Evolutionary conservation across 2,329 filamentous ascomycete species (phyloP), one percentile per base, ranked within the genome.

Genomic region (Scedosporium apiospermum): DNA sequence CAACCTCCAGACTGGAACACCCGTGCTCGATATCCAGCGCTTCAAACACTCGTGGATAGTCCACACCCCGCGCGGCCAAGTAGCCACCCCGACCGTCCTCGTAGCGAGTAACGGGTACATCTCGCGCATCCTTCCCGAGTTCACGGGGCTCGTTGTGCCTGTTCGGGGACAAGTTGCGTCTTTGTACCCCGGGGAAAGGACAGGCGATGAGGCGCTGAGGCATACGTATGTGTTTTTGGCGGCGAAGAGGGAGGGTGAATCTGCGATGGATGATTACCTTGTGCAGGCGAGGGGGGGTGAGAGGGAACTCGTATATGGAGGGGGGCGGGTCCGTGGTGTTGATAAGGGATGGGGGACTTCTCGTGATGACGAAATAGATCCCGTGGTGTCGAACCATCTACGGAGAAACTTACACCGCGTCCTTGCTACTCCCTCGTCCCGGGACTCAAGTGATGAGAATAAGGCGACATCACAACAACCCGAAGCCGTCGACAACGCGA

Each of bases 31-130:
- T 10, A 69, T 87, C 34, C 77, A 81, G 64, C 73, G 67, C 5
- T 61, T 65, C 30, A 68, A 64, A 1, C 65, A 63, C 9, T 69
- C 70, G 3, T 93, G 89, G 85, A 78, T 79, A 0, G 76, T 91
- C 0, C 77, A 85, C 57, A 96, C 91, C 0, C 73, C 79, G 0
- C 84, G 91, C 23, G 92, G 91, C n/a, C 77, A 74, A 51, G 80
- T 96, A 62, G 71, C 71, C 0, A 80, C 91, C 1, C 75, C 77
- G 12, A 80, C 83, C 41, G 83, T 96, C 21, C 80, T 96, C 18
- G 81, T 96, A 16, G 88, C 90, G 4, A 93, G 89, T 0, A 96
- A 96, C 70, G 93, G 80, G 3, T 96, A 96, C 73, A 93, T 91
- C 0, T 90, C 90, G 1, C 81, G 87, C 64, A 79, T 96, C 3